phyloP scores from a whole-genome alignment of 306 rosid species.

The Aeschynomene evenia region DNA sequence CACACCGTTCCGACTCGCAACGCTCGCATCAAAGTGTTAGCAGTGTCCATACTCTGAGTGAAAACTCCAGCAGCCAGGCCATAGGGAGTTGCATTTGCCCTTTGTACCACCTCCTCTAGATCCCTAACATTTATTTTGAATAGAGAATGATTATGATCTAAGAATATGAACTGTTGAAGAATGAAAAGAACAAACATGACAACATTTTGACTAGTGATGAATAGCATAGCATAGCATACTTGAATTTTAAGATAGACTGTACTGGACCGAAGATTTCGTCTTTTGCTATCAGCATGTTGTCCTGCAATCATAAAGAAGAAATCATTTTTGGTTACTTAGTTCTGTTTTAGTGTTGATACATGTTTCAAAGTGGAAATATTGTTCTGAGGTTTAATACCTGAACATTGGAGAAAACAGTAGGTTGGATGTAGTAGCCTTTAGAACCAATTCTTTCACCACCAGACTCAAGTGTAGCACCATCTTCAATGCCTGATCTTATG shows the following conservation, averaged over 20 bases:
- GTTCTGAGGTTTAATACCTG: conserved; percentile 37
- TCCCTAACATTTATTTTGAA: conserved; percentile 43
- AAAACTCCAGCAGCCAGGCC: conserved; percentile 92
- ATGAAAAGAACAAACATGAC: conserved; percentile 2
- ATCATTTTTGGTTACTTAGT: conserved; percentile 30
- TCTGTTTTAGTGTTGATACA: neutral
- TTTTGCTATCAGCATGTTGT: conserved; percentile 73
- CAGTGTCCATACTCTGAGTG: conserved; percentile 53
- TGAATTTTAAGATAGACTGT: conserved; percentile 70
- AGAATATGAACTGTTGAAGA: neutral
- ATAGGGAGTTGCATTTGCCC: conserved; percentile 60
- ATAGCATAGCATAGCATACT: conserved; percentile 36
- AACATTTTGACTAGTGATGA: neutral
- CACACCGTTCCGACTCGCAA: conserved; percentile 71
- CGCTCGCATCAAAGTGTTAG: conserved; percentile 62
- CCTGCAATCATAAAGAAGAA: conserved; percentile 39
- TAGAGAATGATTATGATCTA: neutral
- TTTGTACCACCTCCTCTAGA: conserved; percentile 61
- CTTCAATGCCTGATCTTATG: conserved; percentile 60
- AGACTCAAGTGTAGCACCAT: conserved; percentile 73
- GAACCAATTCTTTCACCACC: conserved; percentile 78
- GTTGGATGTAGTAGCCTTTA: conserved; percentile 71
- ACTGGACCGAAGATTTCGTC: conserved; percentile 85
- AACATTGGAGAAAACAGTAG: conserved; percentile 84
- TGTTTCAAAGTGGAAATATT: conserved; percentile 2